phyloP scores from a whole-genome alignment of 164 flowering plant genomes.

The Aristolochia contorta region DNA sequence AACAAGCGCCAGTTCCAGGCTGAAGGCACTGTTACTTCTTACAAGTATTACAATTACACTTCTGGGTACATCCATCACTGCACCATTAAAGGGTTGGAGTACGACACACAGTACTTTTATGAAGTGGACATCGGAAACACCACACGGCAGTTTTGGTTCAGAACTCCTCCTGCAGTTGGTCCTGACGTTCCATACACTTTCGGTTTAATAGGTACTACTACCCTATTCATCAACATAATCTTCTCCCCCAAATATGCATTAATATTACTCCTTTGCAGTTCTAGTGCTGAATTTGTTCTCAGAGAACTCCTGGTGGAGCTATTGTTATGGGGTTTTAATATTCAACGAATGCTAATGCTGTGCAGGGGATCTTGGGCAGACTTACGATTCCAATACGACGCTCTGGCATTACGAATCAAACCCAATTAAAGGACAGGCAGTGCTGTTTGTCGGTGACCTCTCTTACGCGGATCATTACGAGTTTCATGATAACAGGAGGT shows the following conservation, averaged over 20 bases:
- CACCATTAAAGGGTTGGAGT: slow-evolving; percentile 34
- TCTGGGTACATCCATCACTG: slow-evolving; percentile 53
- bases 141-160: slow-evolving; percentile 29
- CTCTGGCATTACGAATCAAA: slow-evolving; percentile 24
- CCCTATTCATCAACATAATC: too few species aligned
- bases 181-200: slow-evolving; percentile 45
- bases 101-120: slow-evolving; percentile 28
- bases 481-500: slow-evolving; percentile 22
- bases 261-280: too few species aligned
- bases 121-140: slow-evolving; percentile 23
- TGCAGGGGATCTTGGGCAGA: slow-evolving; percentile 43
- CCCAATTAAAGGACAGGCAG: slow-evolving; percentile 22
- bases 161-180: slow-evolving; percentile 38
- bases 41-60: slow-evolving; percentile 35
- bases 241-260: too few species aligned
- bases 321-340: not conserved
- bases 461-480: slow-evolving; percentile 34
- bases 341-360: not conserved
- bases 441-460: slow-evolving; percentile 33
- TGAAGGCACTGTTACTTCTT: slow-evolving; percentile 18
- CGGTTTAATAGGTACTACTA: slow-evolving; percentile 36
- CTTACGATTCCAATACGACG: slow-evolving; percentile 29
- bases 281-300: too few species aligned
- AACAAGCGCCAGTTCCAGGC: slow-evolving; percentile 15
- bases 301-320: not conserved